Conservation (phyloP, 1,284 basidiomycete genomes). For the Somion occarium region DNA sequence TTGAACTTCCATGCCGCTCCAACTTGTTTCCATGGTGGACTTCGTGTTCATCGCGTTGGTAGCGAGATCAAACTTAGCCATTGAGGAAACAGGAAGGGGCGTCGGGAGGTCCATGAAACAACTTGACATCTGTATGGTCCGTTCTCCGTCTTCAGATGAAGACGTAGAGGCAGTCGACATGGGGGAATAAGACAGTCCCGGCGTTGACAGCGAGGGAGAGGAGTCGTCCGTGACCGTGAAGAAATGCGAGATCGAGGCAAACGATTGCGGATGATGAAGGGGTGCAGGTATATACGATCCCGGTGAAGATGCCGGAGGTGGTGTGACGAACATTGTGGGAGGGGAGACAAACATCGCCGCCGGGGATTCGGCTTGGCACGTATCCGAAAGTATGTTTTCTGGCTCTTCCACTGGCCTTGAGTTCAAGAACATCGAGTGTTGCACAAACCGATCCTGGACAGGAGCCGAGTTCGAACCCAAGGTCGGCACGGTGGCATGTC, state of each 20-base stretch:
- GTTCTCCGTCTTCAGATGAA: conserved; percentile 29
- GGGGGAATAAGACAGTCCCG: conserved; percentile 25
- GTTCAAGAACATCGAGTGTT: neutral
- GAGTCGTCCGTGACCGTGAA: conserved; percentile 15
- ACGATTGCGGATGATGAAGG: neutral
- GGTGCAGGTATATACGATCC: neutral
- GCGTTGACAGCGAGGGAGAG: conserved; percentile 25
- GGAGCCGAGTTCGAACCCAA: neutral
- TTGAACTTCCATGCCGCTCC: no score
- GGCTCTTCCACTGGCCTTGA: conserved; percentile 4
- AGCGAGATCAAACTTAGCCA: neutral
- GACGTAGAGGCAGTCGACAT: conserved; percentile 24
- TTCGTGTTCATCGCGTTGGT: neutral
- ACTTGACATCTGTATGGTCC: conserved; percentile 28
- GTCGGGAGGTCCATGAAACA: conserved; percentile 23
- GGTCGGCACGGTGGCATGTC: neutral
- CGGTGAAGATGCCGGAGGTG: conserved; percentile 3
- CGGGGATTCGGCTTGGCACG: neutral
- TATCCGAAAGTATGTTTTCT: neutral
- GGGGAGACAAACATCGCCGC: conserved; percentile 6
- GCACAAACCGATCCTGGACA: neutral
- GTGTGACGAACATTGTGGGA: conserved; percentile 8
- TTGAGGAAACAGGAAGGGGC: conserved; percentile 8
- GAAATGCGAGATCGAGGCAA: neutral
- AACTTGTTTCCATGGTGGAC: no score